These are phyloP conservation scores for Lathyrus oleraceus DNA, from an alignment of 306 rosid species.

Conservation along the genomic window DNA sequence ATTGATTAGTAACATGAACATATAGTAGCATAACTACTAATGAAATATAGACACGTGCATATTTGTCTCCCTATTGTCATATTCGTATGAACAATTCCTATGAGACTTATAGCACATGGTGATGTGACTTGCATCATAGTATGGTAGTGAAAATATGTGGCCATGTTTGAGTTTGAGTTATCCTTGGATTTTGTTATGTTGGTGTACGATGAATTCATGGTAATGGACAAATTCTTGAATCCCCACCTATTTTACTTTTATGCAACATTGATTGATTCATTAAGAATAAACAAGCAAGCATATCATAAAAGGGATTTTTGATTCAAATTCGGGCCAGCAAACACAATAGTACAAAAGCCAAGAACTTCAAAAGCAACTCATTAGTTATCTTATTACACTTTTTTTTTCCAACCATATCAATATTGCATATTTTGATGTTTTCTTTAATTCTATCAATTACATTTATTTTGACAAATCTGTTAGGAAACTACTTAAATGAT, in stretches of 20 bases:
- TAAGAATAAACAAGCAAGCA: constrained; percentile 36
- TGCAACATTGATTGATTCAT: constrained; percentile 29
- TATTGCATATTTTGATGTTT: constrained; percentile 34
- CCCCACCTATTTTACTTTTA: constrained; percentile 12
- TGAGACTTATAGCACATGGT: constrained; percentile 14
- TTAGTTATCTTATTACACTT: constrained; percentile 29
- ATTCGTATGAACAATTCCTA: constrained; percentile 8
- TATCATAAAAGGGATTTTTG: constrained; percentile 36
- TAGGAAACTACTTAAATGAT: no score
- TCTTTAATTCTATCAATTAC: constrained; percentile 31
- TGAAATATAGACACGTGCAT: constrained; percentile 21
- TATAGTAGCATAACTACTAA: neutral
- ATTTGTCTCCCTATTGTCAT: constrained; percentile 5
- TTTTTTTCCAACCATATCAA: constrained; percentile 22
- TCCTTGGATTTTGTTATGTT: constrained; percentile 31
- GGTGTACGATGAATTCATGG: constrained; percentile 26
- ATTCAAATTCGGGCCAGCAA: constrained; percentile 44
- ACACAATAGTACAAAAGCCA: constrained; percentile 28
- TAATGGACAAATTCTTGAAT: constrained; percentile 39
- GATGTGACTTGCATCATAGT: constrained; percentile 11
- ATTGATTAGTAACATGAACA: neutral
- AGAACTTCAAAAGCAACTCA: constrained; percentile 31
- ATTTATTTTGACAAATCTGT: neutral
- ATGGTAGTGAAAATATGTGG: constrained; percentile 35
- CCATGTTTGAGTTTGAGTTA: constrained; percentile 29